A percentile compares a stretch with the other conserved stretches of the same genome.
Evolutionary conservation across 163 green algal species (phyloP).

Genomic region (Scenedesmus sp.): DNA sequence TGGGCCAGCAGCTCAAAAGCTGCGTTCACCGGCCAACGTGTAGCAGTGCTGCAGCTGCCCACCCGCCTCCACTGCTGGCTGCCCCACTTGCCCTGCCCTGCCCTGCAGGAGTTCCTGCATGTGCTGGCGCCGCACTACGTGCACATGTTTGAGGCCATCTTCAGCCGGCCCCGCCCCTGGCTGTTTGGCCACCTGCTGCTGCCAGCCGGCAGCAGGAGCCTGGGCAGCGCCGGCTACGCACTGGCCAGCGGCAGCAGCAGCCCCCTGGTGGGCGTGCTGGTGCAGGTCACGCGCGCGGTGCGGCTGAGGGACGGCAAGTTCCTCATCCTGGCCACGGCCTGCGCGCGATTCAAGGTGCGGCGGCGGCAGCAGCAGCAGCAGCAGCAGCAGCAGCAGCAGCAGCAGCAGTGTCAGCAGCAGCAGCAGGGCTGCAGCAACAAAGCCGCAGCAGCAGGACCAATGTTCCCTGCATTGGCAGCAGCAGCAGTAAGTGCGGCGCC

Average conservation of each 20-base stretch:
- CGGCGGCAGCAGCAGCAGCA: background rate
- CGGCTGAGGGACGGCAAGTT: conserved; percentile 60
- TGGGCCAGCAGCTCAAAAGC: background rate
- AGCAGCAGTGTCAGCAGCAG: background rate
- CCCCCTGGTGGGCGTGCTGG: conserved; percentile 52
- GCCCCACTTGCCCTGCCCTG: too few species aligned
- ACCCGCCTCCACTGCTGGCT: background rate
- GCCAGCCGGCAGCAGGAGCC: conserved; percentile 39
- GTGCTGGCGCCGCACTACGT: conserved; percentile 48
- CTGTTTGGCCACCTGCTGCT: conserved; percentile 56
- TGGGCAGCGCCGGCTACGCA: conserved; percentile 1
- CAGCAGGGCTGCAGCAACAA: background rate
- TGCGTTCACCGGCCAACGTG: background rate
- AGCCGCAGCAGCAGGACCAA: background rate
- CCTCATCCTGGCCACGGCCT: conserved; percentile 54
- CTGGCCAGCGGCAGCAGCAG: conserved; percentile 25
- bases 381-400: conserved; percentile 4
- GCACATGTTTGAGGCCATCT: conserved; percentile 61
- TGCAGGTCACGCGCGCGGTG: conserved; percentile 57
- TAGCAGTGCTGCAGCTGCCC: background rate
- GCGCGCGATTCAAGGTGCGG: conserved; percentile 45
- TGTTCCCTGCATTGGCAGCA: too few species aligned
- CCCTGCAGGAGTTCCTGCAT: conserved; percentile 48
- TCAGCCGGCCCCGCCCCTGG: conserved; percentile 28
- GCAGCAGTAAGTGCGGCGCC: too few species aligned